These are phyloP conservation scores for Tetraselmis chui DNA, from an alignment of 139 green algal species.

Conservation along the genomic window DNA sequence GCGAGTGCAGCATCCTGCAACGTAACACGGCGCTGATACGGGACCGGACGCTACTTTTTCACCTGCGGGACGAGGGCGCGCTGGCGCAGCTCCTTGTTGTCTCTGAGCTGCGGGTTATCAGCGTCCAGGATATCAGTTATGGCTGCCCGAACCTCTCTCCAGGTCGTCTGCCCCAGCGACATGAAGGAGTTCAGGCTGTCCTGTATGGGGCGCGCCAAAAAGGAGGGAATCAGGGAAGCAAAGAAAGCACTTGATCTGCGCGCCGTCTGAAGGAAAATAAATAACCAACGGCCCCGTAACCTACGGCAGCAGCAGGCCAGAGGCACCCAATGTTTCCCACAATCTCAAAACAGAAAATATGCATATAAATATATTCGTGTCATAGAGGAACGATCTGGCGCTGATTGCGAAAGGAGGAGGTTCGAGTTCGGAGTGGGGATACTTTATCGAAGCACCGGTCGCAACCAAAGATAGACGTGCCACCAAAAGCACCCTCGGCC, in stretches of 20 bases:
- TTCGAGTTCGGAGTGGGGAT: too few species aligned
- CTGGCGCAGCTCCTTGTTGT: slow-evolving; percentile 15
- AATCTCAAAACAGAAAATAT: slow-evolving; percentile 18
- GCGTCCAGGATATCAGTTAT: slow-evolving; percentile 58
- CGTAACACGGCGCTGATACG: too few species aligned
- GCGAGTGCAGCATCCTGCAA: too few species aligned
- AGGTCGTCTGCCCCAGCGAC: slow-evolving; percentile 55
- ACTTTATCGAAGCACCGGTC: slow-evolving; percentile 15
- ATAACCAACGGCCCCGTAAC: neutral
- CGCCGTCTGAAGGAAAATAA: neutral
- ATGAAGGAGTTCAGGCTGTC: slow-evolving; percentile 80
- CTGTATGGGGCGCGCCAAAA: slow-evolving; percentile 25
- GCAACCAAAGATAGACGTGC: slow-evolving; percentile 20
- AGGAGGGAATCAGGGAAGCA: neutral
- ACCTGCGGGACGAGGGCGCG: slow-evolving; percentile 40
- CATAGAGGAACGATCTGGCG: too few species aligned
- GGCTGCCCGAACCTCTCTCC: slow-evolving; percentile 48
- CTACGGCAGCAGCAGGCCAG: neutral
- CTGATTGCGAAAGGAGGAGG: too few species aligned
- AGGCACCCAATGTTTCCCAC: slow-evolving; percentile 9
- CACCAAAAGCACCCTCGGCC: slow-evolving; percentile 35
- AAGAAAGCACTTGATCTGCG: neutral
- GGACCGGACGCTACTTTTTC: too few species aligned
- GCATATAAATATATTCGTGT: too few species aligned
- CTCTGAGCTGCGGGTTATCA: slow-evolving; percentile 49